Evolutionary conservation across 176 grass and related monocot species (phyloP), one percentile per base, ranked within the genome.

Genomic region (Avena sativa): DNA sequence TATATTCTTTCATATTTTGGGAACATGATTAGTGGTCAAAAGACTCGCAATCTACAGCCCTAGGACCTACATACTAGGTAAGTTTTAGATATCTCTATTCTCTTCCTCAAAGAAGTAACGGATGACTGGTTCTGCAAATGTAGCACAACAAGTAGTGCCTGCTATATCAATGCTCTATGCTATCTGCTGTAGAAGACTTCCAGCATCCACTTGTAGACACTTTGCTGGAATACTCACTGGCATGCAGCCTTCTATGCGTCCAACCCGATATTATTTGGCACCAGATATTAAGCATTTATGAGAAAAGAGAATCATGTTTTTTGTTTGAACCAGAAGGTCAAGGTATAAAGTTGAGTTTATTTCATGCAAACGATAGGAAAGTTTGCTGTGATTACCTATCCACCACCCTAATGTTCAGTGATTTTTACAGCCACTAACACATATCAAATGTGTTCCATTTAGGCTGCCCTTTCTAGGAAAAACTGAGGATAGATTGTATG

Each of bases 11-110:
- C 13, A 43, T 9, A 59, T 46, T 81, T 23, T 17, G 8, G 0
- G 70, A 26, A 19, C 21, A 36, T 59, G 58, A 82, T 82, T 72
- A 44, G 47, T 32, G 25, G 47, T 38, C 28, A 9, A 11, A 53
- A 21, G 34, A 30, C 16, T 38, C 47, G 20, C 21, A 36, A 49
- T 49, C 9, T 68, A 68, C 62, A 40, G 68, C 20, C 34, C 36
- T 72, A 58, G 81, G 51, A 13, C 40, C 51, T 58, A 83, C 51
- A 82, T 65, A 50, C 4, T 81, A 55, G 46, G 61, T 81, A 71
- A 56, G n/a, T 73, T 83, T 19, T 52, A 46, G 25, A 13, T 13
- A 60, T 60, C 34, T 34, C 32, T 34, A 34, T 34, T 34, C 32
- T 73, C 34, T 58, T 83, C 51, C 81, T 12, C 2, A 19, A 59